phyloP scores from a whole-genome alignment of 768 basidiomycete species.

The Pulveroboletus sp. region DNA sequence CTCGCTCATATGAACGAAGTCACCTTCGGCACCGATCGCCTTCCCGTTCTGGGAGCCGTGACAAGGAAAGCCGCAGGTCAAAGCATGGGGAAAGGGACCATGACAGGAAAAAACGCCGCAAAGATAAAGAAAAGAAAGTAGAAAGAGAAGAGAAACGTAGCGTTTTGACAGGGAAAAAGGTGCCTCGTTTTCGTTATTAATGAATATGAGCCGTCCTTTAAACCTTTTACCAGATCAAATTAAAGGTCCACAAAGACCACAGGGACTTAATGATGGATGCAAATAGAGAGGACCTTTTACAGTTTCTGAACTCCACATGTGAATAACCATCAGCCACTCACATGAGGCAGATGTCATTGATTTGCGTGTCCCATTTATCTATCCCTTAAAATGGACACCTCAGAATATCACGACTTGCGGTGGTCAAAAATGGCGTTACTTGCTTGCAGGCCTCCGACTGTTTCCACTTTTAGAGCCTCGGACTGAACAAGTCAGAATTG shows the following conservation, averaged over 20 bases:
- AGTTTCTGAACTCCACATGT: constrained; percentile 54
- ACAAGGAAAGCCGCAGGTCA: constrained; percentile 22
- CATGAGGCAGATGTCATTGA: not conserved
- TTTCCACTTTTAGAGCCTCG: no score
- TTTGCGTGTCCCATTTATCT: not conserved
- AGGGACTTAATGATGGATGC: constrained; percentile 54
- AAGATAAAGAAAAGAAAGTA: constrained; percentile 33
- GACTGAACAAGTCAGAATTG: no score
- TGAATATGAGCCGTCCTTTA: not conserved
- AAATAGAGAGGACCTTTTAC: constrained; percentile 49
- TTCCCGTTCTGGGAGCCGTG: constrained; percentile 29
- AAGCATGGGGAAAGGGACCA: constrained; percentile 27
- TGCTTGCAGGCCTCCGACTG: no score
- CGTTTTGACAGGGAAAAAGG: constrained; percentile 61
- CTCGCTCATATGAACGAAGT: constrained; percentile 18
- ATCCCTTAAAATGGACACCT: no score
- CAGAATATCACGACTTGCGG: no score
- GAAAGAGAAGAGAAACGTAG: constrained; percentile 49
- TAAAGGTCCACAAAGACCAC: constrained; percentile 59
- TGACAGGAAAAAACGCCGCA: constrained; percentile 38
- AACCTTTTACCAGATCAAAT: constrained; percentile 44
- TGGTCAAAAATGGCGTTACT: no score
- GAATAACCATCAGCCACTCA: constrained; percentile 8
- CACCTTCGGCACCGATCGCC: constrained; percentile 15
- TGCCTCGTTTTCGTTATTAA: constrained; percentile 7